Evolutionary conservation across 768 basidiomycete species (phyloP).

Genomic region (Lactifluus volemus): DNA sequence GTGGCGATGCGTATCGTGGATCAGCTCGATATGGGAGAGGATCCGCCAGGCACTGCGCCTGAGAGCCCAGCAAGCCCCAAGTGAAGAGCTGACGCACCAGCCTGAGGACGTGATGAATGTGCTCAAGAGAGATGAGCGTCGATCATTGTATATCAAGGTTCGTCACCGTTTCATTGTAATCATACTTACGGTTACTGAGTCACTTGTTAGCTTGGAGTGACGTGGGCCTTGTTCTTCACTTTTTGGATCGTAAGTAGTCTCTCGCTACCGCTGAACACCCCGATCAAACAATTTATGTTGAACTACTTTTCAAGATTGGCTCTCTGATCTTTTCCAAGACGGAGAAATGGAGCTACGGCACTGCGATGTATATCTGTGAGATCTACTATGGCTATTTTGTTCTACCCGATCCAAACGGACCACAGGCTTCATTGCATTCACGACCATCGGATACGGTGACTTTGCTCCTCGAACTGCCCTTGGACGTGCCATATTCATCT

Average conservation of each 20-base stretch:
- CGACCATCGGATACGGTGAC: slow-evolving; percentile 73
- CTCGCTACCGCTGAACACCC: background rate
- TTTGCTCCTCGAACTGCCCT: slow-evolving; percentile 51
- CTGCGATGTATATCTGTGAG: slow-evolving; percentile 66
- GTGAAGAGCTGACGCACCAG: slow-evolving; percentile 15
- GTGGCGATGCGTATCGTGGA: background rate
- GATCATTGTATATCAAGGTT: slow-evolving; percentile 50
- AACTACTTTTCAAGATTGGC: slow-evolving; percentile 40
- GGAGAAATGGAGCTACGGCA: slow-evolving; percentile 58
- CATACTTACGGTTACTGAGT: background rate
- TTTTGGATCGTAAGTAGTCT: slow-evolving; percentile 61
- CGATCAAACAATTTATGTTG: background rate
- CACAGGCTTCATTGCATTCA: slow-evolving; percentile 62
- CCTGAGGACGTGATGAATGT: slow-evolving; percentile 17
- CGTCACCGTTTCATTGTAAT: background rate
- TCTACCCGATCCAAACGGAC: background rate
- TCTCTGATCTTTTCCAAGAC: slow-evolving; percentile 59
- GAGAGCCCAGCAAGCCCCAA: background rate
- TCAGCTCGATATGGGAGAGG: slow-evolving; percentile 1
- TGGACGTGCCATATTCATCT: slow-evolving; percentile 67
- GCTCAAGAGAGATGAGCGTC: slow-evolving; percentile 34
- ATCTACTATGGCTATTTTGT: background rate
- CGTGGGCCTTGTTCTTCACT: slow-evolving; percentile 52
- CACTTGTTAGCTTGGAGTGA: slow-evolving; percentile 34
- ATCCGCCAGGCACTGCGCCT: background rate